phyloP scores from a whole-genome alignment of 768 basidiomycete species.

The Psilocybe azurescens region DNA sequence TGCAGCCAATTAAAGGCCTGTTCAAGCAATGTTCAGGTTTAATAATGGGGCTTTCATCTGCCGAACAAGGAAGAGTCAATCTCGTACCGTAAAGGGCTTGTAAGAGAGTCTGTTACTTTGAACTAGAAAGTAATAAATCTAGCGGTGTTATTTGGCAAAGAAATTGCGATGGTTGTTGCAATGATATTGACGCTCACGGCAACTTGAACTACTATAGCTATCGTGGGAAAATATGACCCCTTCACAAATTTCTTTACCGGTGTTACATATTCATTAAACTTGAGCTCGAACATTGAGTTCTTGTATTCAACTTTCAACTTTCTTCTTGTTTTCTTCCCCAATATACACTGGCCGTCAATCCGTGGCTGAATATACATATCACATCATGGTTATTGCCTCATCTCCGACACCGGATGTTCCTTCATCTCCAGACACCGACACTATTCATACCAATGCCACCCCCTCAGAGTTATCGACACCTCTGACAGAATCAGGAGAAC shows the following conservation, averaged over 20 bases:
- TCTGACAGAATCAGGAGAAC: slow-evolving; percentile 35
- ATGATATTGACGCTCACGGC: background rate
- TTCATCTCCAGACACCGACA: slow-evolving; percentile 30
- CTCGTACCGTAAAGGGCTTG: too few species aligned
- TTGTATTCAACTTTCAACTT: background rate
- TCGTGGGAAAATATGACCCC: background rate
- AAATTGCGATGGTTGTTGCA: too few species aligned
- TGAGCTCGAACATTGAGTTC: background rate
- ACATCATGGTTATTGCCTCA: slow-evolving; percentile 13
- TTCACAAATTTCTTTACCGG: slow-evolving; percentile 4
- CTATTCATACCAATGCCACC: slow-evolving; percentile 14
- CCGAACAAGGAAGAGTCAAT: too few species aligned
- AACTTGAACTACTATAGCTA: too few species aligned
- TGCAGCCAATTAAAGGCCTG: too few species aligned
- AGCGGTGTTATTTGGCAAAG: too few species aligned
- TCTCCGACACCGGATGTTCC: slow-evolving; percentile 21
- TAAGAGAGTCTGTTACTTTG: too few species aligned
- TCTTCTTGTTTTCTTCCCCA: background rate
- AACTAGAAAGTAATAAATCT: too few species aligned
- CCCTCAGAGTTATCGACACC: slow-evolving; percentile 32
- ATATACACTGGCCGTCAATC: background rate
- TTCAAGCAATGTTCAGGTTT: too few species aligned
- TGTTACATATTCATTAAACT: background rate
- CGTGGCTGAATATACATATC: background rate
- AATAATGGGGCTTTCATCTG: too few species aligned